Evolutionary conservation across 228 moss, liverwort and hornwort genomes (phyloP), one percentile per base, ranked within the genome.

Genomic region (Sphagnum fallax): DNA sequence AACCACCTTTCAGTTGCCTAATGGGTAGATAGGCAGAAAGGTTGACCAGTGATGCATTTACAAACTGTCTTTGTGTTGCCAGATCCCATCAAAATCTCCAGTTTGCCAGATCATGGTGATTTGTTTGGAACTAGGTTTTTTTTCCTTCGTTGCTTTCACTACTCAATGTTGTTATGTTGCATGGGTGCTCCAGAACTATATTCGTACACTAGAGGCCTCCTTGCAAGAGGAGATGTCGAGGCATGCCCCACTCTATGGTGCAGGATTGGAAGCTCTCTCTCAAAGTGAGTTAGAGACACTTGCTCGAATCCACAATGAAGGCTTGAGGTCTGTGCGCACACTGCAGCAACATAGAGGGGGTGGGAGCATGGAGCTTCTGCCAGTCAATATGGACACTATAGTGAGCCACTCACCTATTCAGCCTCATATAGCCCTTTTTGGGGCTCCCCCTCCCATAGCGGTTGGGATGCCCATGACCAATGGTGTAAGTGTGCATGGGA

Each of bases 161-260:
- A 32, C 32, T 32, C 32, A 32, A 32, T 32, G 32, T n/a, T 8
- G 50, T n/a, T 67, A 4, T 49, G 10, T 7, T 67, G 51, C 48
- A 47, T 8, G 50, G 4, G 61, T 50, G 57, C 0, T 70, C 80
- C 89, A 94, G 94, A 89, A 84, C 63, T 94, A 94, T 51, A 94
- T 94, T 69, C 91, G 89, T 72, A 91, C 91, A 50, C 72, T 94
- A 16, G 94, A 94, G 77, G 88, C 77, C 60, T 94, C 94, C 47
- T 74, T 94, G 74, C 94, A 91, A 77, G 94, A 94, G 69, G 94
- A 94, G 77, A 94, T 94, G 94, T 94, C 94, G 0, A 80, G 94
- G 52, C 94, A 94, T 72, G 94, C 94, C 5, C 91, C 91, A n/a
- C 77, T 94, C 5, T 94, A 94, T 15, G 94, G 94, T 64, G 94